phyloP scores from a whole-genome alignment of 2,329 filamentous ascomycete species.

The Phoma sp. region DNA sequence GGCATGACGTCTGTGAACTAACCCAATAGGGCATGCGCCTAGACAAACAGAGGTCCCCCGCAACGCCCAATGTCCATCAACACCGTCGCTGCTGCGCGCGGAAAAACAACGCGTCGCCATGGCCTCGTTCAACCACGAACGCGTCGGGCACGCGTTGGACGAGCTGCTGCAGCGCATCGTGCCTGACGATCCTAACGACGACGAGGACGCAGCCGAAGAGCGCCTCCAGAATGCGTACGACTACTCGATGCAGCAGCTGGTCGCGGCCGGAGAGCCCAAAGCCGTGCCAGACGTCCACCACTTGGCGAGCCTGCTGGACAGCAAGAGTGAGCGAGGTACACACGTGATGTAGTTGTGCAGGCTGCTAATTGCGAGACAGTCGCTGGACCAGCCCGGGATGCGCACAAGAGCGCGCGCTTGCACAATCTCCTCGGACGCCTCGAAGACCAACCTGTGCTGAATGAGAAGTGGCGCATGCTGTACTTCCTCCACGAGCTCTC shows the following conservation, averaged over 20 bases:
- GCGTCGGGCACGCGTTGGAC: constrained; percentile 79
- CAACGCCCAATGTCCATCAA: constrained; percentile 11
- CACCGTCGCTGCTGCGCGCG: constrained; percentile 1
- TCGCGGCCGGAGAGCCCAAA: constrained; percentile 55
- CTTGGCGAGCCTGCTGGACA: constrained; percentile 90
- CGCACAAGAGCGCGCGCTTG: constrained; percentile 77
- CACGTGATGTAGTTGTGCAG: not conserved
- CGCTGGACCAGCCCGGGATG: constrained; percentile 74
- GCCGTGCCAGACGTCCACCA: constrained; percentile 81
- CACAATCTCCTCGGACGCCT: constrained; percentile 90
- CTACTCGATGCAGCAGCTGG: constrained; percentile 57
- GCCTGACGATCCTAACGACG: constrained; percentile 68
- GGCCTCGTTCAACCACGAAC: constrained; percentile 54
- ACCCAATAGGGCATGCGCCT: too few relatives aligned
- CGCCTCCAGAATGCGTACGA: constrained; percentile 69
- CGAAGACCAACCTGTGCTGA: constrained; percentile 86
- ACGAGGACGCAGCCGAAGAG: constrained; percentile 71
- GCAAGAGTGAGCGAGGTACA: constrained; percentile 60
- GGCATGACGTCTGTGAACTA: too few relatives aligned
- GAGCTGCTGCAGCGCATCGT: constrained; percentile 78
- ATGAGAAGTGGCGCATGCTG: constrained; percentile 96
- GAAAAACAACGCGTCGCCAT: constrained; percentile 37
- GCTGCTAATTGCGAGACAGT: constrained; percentile 53
- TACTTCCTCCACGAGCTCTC: constrained; percentile 87
- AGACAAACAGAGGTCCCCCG: constrained; percentile 2